Percentiles rank a stretch among this genome's conserved stretches.
Conservation (phyloP, 108 stramenopile species). For the Conticribra guillardii region DNA sequence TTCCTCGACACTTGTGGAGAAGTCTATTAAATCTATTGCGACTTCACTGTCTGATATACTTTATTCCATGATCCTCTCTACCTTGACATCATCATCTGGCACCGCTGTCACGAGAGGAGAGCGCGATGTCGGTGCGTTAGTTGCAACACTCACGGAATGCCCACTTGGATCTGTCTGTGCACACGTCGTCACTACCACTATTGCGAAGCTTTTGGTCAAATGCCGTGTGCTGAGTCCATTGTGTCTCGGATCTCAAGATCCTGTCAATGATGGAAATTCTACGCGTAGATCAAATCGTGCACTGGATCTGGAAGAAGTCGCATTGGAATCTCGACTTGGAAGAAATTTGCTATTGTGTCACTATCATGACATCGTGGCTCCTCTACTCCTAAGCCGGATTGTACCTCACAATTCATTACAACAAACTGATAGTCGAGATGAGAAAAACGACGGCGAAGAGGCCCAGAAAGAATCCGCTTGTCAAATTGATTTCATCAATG, state of each 20-base stretch:
- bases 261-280: background rate
- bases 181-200: conserved; percentile 66
- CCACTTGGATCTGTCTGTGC: conserved; percentile 72
- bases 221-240: conserved; percentile 62
- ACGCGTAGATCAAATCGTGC: conserved; percentile 11
- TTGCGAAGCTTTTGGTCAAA: conserved; percentile 72
- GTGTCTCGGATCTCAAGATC: conserved; percentile 11
- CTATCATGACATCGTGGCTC: conserved; percentile 85
- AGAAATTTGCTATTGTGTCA: conserved; percentile 73
- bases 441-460: conserved; percentile 15
- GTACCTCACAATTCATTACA: conserved; percentile 37
- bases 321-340: conserved; percentile 70
- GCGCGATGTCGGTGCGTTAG: conserved; percentile 79
- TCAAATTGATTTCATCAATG: conserved; percentile 4
- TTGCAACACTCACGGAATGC: conserved; percentile 76
- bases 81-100: conserved; percentile 54
- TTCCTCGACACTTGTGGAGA: background rate
- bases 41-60: conserved; percentile 56
- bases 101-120: conserved; percentile 75
- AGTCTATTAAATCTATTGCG: conserved; percentile 50
- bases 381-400: conserved; percentile 79
- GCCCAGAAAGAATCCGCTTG: conserved; percentile 1
- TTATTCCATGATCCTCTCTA: conserved; percentile 72
- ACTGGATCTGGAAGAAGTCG: conserved; percentile 20
- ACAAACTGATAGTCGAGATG: conserved; percentile 2